phyloP scores from a whole-genome alignment of 2,329 filamentous ascomycete genomes.

The Monilinia fructigena region DNA sequence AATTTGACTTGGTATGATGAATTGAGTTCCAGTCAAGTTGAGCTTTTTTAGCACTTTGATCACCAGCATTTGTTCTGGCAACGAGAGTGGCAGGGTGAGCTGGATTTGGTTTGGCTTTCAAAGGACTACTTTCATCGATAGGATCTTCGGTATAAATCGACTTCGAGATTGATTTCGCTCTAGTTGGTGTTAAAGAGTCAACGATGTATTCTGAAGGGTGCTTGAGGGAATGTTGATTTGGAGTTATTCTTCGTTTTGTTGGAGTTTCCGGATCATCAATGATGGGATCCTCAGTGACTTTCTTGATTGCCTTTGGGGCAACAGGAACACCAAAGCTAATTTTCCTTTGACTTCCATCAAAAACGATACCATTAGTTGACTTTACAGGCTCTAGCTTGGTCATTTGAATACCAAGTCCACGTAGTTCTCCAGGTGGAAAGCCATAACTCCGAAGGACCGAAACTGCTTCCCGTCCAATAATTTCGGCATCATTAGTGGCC shows the following conservation, averaged over 20 bases:
- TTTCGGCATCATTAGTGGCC: constrained; percentile 71
- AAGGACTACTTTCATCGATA: constrained; percentile 54
- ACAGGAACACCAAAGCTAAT: constrained; percentile 66
- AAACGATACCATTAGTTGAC: constrained; percentile 46
- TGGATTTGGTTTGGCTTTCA: constrained; percentile 48
- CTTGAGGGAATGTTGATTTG: constrained; percentile 20
- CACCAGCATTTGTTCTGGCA: constrained; percentile 48
- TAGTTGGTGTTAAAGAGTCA: constrained; percentile 36
- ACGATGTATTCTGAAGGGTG: constrained; percentile 31
- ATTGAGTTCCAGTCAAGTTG: constrained; percentile 85
- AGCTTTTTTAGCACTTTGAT: constrained; percentile 62
- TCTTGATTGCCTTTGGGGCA: constrained; percentile 44
- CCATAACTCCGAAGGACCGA: constrained; percentile 77
- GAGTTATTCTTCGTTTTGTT: constrained; percentile 37
- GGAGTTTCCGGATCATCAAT: constrained; percentile 50
- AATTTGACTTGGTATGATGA: constrained; percentile 80
- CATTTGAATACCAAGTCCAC: constrained; percentile 89
- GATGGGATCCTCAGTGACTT: constrained; percentile 39
- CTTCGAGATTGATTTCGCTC: constrained; percentile 27
- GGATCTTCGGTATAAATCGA: constrained; percentile 44
- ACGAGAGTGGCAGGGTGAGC: constrained; percentile 55
- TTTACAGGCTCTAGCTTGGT: constrained; percentile 86
- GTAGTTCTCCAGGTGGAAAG: constrained; percentile 87
- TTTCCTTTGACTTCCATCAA: constrained; percentile 74
- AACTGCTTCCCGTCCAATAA: constrained; percentile 79